A percentile compares a stretch with the other conserved stretches of the same genome.
These are phyloP conservation scores for Collybia sordida DNA, from an alignment of 768 basidiomycete species.

Conservation along the genomic window DNA sequence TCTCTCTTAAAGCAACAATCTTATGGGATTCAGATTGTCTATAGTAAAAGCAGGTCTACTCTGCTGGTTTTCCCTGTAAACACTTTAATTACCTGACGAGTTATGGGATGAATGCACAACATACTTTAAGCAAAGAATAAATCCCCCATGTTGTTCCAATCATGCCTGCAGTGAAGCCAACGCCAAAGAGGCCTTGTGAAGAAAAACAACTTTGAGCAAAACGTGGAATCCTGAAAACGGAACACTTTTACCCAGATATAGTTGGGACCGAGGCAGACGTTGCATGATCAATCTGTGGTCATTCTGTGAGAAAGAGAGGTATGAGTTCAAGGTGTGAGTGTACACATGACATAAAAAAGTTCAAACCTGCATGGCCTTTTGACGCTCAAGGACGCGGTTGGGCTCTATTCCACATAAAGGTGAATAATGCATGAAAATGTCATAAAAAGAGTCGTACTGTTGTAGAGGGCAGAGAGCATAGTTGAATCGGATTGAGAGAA, in stretches of 20 bases:
- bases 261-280: slow-evolving; percentile 58
- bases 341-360: slow-evolving; percentile 7
- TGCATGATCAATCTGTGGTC: slow-evolving; percentile 55
- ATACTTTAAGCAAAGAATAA: slow-evolving; percentile 45
- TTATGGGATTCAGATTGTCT: background rate
- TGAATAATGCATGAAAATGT: background rate
- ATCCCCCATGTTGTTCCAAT: slow-evolving; percentile 49
- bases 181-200: slow-evolving; percentile 53
- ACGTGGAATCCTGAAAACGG: background rate
- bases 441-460: slow-evolving; percentile 45
- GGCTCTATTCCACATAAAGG: slow-evolving; percentile 39
- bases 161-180: slow-evolving; percentile 55
- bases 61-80: slow-evolving; percentile 16
- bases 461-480: slow-evolving; percentile 54
- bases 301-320: slow-evolving; percentile 24
- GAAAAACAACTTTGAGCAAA: slow-evolving; percentile 1
- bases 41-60: slow-evolving; percentile 1
- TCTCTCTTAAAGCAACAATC: too few species aligned
- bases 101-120: slow-evolving; percentile 7
- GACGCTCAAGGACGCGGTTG: slow-evolving; percentile 65
- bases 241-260: slow-evolving; percentile 59
- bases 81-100: background rate
- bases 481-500: slow-evolving; percentile 35
- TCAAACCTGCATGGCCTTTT: slow-evolving; percentile 66
- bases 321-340: slow-evolving; percentile 6